Conservation (phyloP, 1,284 basidiomycete genomes). For the Testicularia cyperi region DNA sequence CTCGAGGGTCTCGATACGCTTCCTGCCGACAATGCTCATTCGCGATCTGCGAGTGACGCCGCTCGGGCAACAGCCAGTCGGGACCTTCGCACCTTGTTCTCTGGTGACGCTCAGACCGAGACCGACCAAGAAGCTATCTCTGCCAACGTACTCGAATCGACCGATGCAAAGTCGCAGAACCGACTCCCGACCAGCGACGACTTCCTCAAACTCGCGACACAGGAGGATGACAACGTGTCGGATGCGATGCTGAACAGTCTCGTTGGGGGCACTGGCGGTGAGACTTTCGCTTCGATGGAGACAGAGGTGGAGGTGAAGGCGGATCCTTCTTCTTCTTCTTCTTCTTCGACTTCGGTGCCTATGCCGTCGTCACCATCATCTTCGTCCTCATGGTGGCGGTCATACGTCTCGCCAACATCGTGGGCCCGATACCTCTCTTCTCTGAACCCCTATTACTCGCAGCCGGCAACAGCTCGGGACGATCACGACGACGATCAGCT, state of each 20-base stretch:
- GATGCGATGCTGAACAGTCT: neutral
- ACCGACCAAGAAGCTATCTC: neutral
- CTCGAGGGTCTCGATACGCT: constrained; percentile 4
- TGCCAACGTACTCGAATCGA: neutral
- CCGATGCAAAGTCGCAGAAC: too few relatives aligned
- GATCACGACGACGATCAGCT: constrained; percentile 14
- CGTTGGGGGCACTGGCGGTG: too few relatives aligned
- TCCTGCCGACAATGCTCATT: neutral
- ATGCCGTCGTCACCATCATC: neutral
- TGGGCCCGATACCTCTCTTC: constrained; percentile 29
- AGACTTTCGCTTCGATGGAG: too few relatives aligned
- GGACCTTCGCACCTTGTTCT: neutral
- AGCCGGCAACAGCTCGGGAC: neutral
- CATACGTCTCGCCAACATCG: constrained; percentile 3
- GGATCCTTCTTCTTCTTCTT: too few relatives aligned
- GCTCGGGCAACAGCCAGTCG: neutral
- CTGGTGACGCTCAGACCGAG: neutral
- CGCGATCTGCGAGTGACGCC: neutral
- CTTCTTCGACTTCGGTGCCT: too few relatives aligned
- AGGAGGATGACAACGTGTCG: neutral
- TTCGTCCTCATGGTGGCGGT: neutral
- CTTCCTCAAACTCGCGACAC: neutral
- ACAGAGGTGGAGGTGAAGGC: too few relatives aligned
- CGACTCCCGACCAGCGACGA: neutral
- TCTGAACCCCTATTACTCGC: constrained; percentile 28